Conservation (phyloP, 1,284 basidiomycete genomes). For the Cystobasidium slooffiae region DNA sequence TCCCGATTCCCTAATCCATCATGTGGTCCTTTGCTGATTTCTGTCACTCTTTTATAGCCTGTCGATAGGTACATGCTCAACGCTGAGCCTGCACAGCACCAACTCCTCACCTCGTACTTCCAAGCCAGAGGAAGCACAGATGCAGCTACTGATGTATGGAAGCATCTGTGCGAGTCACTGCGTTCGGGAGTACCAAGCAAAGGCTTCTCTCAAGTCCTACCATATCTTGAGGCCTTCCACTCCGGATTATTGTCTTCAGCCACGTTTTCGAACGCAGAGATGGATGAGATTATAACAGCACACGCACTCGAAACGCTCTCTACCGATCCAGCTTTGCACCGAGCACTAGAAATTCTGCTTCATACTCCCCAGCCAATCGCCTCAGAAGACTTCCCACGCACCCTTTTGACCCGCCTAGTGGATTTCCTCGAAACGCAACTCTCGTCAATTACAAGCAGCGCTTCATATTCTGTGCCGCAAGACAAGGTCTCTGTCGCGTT, state of each 20-base stretch:
- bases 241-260: neutral
- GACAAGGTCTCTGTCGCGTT: neutral
- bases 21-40: neutral
- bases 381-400: neutral
- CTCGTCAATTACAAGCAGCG: neutral
- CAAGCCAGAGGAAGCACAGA: neutral
- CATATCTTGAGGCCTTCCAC: conserved; percentile 8
- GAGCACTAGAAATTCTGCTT: neutral
- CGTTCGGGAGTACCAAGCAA: neutral
- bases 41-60: neutral
- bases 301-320: neutral
- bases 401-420: neutral
- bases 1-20: neutral
- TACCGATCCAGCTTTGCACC: neutral
- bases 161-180: neutral
- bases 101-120: conserved; percentile 8
- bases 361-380: conserved; percentile 6
- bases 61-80: conserved; percentile 28
- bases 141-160: conserved; percentile 5
- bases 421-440: conserved; percentile 8
- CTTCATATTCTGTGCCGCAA: neutral
- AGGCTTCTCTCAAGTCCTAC: neutral
- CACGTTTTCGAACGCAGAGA: neutral
- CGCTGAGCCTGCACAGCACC: neutral
- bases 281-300: neutral